Evolutionary conservation across 2,329 filamentous ascomycete species (phyloP), one percentile per base, ranked within the genome.

Genomic region (Rhynchosporium secalis): DNA sequence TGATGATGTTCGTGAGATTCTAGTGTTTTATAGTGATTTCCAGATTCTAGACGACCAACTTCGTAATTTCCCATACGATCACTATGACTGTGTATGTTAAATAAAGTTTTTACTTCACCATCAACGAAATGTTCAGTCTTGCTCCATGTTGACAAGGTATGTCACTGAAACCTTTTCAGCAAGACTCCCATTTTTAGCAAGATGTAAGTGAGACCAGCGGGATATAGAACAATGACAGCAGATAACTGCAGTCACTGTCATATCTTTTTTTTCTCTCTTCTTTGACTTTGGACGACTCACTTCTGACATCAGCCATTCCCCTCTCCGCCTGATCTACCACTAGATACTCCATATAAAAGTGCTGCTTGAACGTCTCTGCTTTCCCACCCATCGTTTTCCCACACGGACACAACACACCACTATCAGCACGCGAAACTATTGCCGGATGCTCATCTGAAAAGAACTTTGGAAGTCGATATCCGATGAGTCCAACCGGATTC

Each of bases 401-500:
- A 15, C 20, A 47, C 10, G 7, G 45, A 10, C 20, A 47, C 4
- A 7, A 40, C 13, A 40, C 15, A 5, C 48, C 28, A 5, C 3
- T n/a, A 13, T 26, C 29, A n/a, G 29, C 26, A 20, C 36, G 4
- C 3, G 43, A 28, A 48, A 40, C 29, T 9, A 58, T 15, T 2
- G n/a, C 20, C 28, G 45, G 45, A 3, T 28, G 4, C n/a, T 45
- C 13, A 15, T 56, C 40, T 28, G 54, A 20, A 28, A 56, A 13
- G 4, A 46, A 31, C 10, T 38, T 40, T 31, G 54, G 41, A 15
- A 56, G 38, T 9, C 20, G 20, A 20, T 45, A 46, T 29, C 54
- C 54, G 20, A 56, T 13, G 20, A 56, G 54, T 28, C 9, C 40
- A 43, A 56, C 54, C 15, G 38, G 54, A 29, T 45, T 46, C 6